A percentile compares a stretch with the other conserved stretches of the same genome.
phyloP scores from a whole-genome alignment of 306 rosid species.

The Hippophae tibetana region DNA sequence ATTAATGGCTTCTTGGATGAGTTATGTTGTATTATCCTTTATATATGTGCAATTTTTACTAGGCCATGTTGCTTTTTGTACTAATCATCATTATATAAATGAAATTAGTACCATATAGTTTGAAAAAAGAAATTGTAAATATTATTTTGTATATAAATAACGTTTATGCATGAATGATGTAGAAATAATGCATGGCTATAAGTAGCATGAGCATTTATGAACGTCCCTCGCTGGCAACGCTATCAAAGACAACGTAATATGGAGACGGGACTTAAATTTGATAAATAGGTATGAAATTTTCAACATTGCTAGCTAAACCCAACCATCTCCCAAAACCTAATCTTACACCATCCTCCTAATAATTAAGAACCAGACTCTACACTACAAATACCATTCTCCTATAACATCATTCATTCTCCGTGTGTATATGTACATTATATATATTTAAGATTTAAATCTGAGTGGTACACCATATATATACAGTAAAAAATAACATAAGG shows the following conservation, averaged over 20 bases:
- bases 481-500: no score
- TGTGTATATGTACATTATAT: no score
- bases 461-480: no score
- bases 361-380: constrained; percentile 5
- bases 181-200: constrained; percentile 5
- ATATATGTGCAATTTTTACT: no score
- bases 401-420: not conserved
- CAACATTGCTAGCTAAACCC: constrained; percentile 17
- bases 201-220: constrained; percentile 16
- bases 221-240: constrained; percentile 1
- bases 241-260: constrained; percentile 16
- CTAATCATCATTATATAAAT: no score
- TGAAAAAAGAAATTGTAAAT: not conserved
- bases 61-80: no score
- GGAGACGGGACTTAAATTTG: constrained; percentile 22
- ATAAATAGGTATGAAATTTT: constrained; percentile 21
- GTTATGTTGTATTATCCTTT: no score
- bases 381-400: not conserved
- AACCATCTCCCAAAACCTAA: constrained; percentile 10
- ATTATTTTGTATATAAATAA: not conserved
- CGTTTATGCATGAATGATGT: constrained; percentile 6
- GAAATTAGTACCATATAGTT: no score
- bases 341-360: constrained; percentile 18
- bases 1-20: no score
- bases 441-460: no score